phyloP scores from a whole-genome alignment of 306 rosid genomes.

The Pyrus betulifolia region DNA sequence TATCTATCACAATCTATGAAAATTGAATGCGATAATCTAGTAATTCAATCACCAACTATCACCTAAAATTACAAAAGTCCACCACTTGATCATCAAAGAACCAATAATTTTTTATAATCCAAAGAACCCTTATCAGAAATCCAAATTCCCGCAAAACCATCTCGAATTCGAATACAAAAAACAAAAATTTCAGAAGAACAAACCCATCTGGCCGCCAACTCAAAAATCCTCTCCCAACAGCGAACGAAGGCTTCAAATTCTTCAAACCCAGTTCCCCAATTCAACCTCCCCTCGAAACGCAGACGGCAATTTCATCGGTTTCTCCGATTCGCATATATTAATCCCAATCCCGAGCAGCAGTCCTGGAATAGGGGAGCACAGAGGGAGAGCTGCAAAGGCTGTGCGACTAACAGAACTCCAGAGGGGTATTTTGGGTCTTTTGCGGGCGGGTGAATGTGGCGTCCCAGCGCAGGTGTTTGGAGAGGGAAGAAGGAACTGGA shows the following conservation, averaged over 20 bases:
- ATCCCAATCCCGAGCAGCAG: conserved; percentile 7
- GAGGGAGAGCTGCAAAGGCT: conserved; percentile 5
- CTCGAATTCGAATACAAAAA: conserved; percentile 24
- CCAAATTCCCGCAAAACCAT: conserved; percentile 10
- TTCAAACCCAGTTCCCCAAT: conserved; percentile 18
- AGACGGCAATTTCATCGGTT: conserved; percentile 14
- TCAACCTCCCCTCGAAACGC: not conserved
- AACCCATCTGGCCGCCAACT: conserved; percentile 23
- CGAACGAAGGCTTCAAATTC: conserved; percentile 14
- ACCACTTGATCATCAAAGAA: conserved; percentile 10
- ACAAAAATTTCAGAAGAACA: conserved; percentile 26
- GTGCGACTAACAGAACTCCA: not conserved
- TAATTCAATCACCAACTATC: conserved; percentile 2
- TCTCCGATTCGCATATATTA: conserved; percentile 11
- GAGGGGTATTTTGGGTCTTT: conserved; percentile 25
- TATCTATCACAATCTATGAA: conserved; percentile 1
- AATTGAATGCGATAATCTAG: not conserved
- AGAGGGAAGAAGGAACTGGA: conserved; percentile 3
- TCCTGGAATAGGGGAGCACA: not conserved
- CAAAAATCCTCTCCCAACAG: not conserved
- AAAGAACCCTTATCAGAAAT: conserved; percentile 22
- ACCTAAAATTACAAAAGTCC: conserved; percentile 21
- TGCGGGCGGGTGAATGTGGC: not conserved
- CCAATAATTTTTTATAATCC: conserved; percentile 18
- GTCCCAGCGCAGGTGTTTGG: not conserved